Evolutionary conservation across 305 asterid genomes (phyloP).

Genomic region (Solanum aculeatissimum): DNA sequence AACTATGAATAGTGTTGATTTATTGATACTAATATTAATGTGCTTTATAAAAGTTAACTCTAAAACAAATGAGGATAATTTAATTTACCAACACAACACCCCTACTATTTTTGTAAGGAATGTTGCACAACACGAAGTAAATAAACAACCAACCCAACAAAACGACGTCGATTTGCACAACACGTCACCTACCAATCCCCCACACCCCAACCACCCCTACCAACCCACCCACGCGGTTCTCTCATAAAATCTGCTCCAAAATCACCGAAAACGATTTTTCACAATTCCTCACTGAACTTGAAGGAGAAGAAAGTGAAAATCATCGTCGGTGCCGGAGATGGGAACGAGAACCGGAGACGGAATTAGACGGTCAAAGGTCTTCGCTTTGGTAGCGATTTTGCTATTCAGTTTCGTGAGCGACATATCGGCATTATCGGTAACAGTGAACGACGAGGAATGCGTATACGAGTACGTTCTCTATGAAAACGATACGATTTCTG

Average conservation of each 20-base stretch:
- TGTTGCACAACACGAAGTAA: not conserved
- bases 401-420: conserved; percentile 28
- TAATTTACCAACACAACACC: not conserved
- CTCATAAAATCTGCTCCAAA: not conserved
- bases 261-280: not conserved
- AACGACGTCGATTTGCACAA: not conserved
- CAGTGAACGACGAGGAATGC: conserved; percentile 75
- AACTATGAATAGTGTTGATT: no score
- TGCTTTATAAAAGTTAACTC: not conserved
- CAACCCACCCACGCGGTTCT: not conserved
- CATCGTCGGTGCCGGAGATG: not conserved
- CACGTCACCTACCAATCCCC: no score
- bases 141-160: not conserved
- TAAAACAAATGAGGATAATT: not conserved
- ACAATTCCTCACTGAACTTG: not conserved
- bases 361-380: conserved; percentile 19
- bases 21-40: not conserved
- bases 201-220: not conserved
- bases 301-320: not conserved
- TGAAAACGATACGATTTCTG: conserved; percentile 82
- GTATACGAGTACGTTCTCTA: conserved; percentile 78
- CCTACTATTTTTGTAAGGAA: not conserved
- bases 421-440: conserved; percentile 53
- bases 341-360: conserved; percentile 18
- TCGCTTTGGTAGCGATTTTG: conserved; percentile 24